These are phyloP conservation scores for Iodosphaeria phyllophila DNA, from an alignment of 2,329 filamentous ascomycete genomes.

Conservation along the genomic window DNA sequence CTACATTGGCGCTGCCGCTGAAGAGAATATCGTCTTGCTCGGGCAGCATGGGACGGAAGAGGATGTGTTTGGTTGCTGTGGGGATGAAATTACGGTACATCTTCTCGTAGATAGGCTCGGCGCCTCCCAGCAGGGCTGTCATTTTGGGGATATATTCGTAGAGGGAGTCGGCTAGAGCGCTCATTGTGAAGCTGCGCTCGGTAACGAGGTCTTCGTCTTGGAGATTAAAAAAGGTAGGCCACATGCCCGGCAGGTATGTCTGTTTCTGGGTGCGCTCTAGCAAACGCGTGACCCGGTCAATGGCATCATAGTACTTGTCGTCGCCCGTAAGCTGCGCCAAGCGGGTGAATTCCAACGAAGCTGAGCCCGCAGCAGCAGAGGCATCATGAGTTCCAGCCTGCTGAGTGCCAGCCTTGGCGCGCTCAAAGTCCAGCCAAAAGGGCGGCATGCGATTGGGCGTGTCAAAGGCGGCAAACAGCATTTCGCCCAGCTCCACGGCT, in stretches of 20 bases:
- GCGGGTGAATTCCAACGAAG: conserved; percentile 53
- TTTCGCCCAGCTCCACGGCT: conserved; percentile 24
- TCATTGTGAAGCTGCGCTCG: conserved; percentile 27
- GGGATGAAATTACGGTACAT: conserved; percentile 46
- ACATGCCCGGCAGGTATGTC: conserved; percentile 59
- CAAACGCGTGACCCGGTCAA: conserved; percentile 52
- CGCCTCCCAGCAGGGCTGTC: conserved; percentile 46
- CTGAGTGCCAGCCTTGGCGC: conserved; percentile 16
- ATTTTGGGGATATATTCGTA: conserved; percentile 45
- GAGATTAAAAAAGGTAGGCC: conserved; percentile 47
- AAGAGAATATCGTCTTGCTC: conserved; percentile 44
- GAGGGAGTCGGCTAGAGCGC: conserved; percentile 33
- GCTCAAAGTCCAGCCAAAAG: conserved; percentile 36
- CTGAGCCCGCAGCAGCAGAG: conserved; percentile 29
- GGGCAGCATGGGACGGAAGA: conserved; percentile 52
- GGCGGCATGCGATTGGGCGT: conserved; percentile 28
- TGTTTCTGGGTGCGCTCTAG: conserved; percentile 49
- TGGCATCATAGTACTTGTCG: conserved; percentile 55
- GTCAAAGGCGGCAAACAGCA: conserved; percentile 28
- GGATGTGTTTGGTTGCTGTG: conserved; percentile 38
- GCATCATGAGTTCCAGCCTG: conserved; percentile 16
- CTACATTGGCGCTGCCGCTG: no score
- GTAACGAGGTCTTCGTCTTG: conserved; percentile 23
- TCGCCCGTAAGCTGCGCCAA: conserved; percentile 51
- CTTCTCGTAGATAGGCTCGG: conserved; percentile 36